Conservation (phyloP, 2,329 filamentous ascomycete species). For the Nemania abortiva region DNA sequence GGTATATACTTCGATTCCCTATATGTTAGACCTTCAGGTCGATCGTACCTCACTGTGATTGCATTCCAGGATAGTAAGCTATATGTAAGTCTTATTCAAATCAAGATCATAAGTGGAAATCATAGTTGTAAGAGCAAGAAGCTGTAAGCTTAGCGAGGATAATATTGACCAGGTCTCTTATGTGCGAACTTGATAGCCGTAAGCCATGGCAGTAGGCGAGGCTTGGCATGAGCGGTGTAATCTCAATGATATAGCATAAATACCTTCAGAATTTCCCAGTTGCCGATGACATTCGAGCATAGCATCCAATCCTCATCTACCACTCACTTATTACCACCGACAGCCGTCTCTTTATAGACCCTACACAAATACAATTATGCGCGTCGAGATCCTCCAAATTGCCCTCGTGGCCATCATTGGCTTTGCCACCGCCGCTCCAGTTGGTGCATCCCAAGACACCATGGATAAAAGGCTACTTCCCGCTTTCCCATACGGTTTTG, state of each 20-base stretch:
- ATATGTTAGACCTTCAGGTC: background rate
- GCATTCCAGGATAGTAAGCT: background rate
- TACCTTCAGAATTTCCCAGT: conserved; percentile 1
- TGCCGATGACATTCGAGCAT: background rate
- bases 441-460: conserved; percentile 5
- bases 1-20: too few relatives aligned
- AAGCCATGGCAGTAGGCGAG: background rate
- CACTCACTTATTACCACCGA: background rate
- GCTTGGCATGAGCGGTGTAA: background rate
- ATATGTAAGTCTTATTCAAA: background rate
- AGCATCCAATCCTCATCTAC: background rate
- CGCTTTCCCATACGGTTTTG: conserved; percentile 1
- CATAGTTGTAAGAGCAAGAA: background rate
- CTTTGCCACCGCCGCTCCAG: conserved; percentile 18
- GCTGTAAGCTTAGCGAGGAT: background rate
- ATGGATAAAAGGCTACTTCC: conserved; percentile 17
- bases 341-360: background rate
- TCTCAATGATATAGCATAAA: conserved; percentile 13
- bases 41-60: background rate
- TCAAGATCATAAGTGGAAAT: background rate
- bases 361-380: conserved; percentile 8
- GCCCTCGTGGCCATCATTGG: conserved; percentile 15
- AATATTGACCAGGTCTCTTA: background rate
- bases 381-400: conserved; percentile 14
- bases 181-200: background rate